Percentiles rank a stretch among this genome's conserved stretches.
Evolutionary conservation across 1,284 basidiomycete genomes (phyloP).

Genomic region (Hymenochaete sp.): DNA sequence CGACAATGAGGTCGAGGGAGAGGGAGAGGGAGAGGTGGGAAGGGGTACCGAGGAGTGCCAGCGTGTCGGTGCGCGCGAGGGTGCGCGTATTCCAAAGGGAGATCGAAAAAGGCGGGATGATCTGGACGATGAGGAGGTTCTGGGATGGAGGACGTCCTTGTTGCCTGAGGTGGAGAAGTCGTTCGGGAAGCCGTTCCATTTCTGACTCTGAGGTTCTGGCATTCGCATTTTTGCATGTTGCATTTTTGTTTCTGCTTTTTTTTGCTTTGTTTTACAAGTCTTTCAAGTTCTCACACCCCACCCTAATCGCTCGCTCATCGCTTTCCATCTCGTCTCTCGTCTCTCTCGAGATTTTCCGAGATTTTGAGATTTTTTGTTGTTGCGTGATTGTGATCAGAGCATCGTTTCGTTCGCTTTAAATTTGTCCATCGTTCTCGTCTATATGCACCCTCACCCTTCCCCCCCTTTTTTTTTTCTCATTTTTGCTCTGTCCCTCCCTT

Average conservation of each 20-base stretch:
- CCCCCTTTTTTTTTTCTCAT: not conserved
- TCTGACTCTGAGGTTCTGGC: not conserved
- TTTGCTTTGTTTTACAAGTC: too few species aligned
- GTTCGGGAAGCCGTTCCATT: not conserved
- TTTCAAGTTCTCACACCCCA: not conserved
- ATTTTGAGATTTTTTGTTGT: not conserved
- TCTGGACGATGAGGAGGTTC: constrained; percentile 6
- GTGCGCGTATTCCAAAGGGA: too few species aligned
- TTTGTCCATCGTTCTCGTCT: not conserved
- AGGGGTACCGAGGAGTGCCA: not conserved
- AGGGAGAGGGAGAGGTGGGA: not conserved
- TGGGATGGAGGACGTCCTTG: constrained; percentile 13
- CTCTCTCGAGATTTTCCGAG: not conserved
- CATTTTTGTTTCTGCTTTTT: not conserved
- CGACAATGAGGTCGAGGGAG: not conserved
- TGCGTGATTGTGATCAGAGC: not conserved
- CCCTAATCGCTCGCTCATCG: not conserved
- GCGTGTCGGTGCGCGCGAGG: too few species aligned
- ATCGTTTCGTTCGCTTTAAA: not conserved
- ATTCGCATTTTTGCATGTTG: not conserved
- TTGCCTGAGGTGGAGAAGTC: constrained; percentile 4
- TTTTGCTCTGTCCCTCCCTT: too few species aligned
- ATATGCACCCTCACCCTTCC: not conserved
- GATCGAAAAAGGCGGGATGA: too few species aligned
- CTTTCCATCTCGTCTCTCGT: not conserved